Conservation (phyloP, 2,329 filamentous ascomycete genomes). For the Diplodia seriata region DNA sequence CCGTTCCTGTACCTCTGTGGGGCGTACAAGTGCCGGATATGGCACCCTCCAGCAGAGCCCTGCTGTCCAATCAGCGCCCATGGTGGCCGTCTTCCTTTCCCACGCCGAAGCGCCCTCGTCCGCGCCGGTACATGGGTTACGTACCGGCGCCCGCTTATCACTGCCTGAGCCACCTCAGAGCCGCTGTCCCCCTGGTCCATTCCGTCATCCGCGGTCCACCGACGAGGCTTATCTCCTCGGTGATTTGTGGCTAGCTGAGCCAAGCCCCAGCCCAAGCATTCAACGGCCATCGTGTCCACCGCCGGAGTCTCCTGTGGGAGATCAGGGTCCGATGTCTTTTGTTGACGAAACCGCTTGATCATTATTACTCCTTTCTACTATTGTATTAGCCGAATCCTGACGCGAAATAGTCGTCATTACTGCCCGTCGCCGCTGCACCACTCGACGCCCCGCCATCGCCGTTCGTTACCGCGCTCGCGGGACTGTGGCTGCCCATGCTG, state of each 20-base stretch:
- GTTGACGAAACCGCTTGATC: slow-evolving; percentile 1
- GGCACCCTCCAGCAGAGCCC: neutral
- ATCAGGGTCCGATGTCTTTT: neutral
- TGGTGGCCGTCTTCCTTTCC: neutral
- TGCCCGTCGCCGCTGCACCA: slow-evolving; percentile 15
- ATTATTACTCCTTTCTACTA: slow-evolving; percentile 8
- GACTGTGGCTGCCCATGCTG: slow-evolving; percentile 31
- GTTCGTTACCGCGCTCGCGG: slow-evolving; percentile 18
- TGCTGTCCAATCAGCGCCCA: neutral
- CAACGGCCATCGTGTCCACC: neutral
- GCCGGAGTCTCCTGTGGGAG: neutral
- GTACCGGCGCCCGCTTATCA: neutral
- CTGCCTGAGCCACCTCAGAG: slow-evolving; percentile 19
- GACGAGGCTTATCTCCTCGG: slow-evolving; percentile 4
- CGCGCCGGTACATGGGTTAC: neutral
- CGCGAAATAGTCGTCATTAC: slow-evolving; percentile 21
- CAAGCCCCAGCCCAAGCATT: slow-evolving; percentile 16
- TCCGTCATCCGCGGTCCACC: slow-evolving; percentile 12
- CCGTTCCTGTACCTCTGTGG: neutral
- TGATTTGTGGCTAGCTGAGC: slow-evolving; percentile 28
- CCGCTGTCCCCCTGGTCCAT: slow-evolving; percentile 4
- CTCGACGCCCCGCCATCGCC: slow-evolving; percentile 6
- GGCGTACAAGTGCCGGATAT: slow-evolving; percentile 5
- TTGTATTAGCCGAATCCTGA: slow-evolving; percentile 14
- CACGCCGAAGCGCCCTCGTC: neutral